phyloP scores from a whole-genome alignment of 495 filamentous ascomycete species.

The Penicillium ucsense region DNA sequence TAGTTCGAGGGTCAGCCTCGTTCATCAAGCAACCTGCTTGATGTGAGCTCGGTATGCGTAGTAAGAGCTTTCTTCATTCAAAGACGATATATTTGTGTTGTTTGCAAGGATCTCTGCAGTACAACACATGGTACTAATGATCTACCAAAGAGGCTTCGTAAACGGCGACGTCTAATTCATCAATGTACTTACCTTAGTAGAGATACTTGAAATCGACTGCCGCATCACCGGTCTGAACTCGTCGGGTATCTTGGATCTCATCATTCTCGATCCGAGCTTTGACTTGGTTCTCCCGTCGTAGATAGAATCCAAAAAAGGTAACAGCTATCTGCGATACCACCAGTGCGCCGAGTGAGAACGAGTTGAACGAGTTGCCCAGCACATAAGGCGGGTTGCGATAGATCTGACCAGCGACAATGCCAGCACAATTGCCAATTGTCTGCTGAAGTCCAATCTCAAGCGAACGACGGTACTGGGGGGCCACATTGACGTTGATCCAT shows the following conservation, averaged over 20 bases:
- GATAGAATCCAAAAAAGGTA: slow-evolving; percentile 27
- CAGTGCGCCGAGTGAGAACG: slow-evolving; percentile 37
- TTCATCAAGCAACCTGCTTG: too few relatives aligned
- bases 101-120: too few relatives aligned
- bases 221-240: slow-evolving; percentile 35
- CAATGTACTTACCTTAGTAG: slow-evolving; percentile 16
- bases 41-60: too few relatives aligned
- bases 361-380: slow-evolving; percentile 40
- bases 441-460: slow-evolving; percentile 47
- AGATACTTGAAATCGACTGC: slow-evolving; percentile 42
- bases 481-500: slow-evolving; percentile 49
- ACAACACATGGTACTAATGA: too few relatives aligned
- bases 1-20: too few relatives aligned
- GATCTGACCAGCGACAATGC: slow-evolving; percentile 44
- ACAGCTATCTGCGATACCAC: slow-evolving; percentile 31
- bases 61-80: too few relatives aligned
- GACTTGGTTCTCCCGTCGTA: slow-evolving; percentile 26
- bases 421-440: slow-evolving; percentile 49
- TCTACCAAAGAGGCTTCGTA: too few relatives aligned
- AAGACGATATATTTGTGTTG: too few relatives aligned
- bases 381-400: slow-evolving; percentile 43
- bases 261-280: slow-evolving; percentile 35
- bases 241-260: slow-evolving; percentile 32
- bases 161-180: not conserved
- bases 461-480: slow-evolving; percentile 47